Evolutionary conservation across 2,329 filamentous ascomycete species (phyloP).

Genomic region (Alternaria postmessia): DNA sequence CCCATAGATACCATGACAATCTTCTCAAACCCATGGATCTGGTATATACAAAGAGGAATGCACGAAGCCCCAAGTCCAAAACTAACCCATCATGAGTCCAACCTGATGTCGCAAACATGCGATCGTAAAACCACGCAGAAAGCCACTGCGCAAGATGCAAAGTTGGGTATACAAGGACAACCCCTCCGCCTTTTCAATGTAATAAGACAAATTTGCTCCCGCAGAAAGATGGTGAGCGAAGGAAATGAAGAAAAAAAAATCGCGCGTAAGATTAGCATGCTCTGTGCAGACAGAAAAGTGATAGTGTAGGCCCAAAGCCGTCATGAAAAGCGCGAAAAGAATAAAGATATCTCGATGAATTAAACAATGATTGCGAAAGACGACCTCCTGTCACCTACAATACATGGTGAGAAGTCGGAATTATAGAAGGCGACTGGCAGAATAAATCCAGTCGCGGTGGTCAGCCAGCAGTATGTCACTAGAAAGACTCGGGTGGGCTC

Average conservation of each 20-base stretch:
- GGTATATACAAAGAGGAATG: constrained; percentile 35
- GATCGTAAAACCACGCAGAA: constrained; percentile 6
- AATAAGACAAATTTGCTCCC: constrained; percentile 22
- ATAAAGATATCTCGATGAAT: constrained; percentile 17
- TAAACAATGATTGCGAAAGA: constrained; percentile 21
- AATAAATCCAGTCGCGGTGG: not conserved
- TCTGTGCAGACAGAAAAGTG: not conserved
- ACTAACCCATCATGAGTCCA: constrained; percentile 5
- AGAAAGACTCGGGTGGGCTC: constrained; percentile 77
- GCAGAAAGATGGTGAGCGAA: not conserved
- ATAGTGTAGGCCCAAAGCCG: not conserved
- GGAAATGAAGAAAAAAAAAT: not conserved
- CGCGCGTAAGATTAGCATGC: not conserved
- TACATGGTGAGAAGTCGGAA: constrained; percentile 9
- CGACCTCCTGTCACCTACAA: not conserved
- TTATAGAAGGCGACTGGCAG: not conserved
- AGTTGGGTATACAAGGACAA: constrained; percentile 48
- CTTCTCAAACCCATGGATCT: not conserved
- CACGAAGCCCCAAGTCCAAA: constrained; percentile 15
- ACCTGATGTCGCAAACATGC: constrained; percentile 1
- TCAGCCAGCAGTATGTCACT: constrained; percentile 10
- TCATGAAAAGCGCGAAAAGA: constrained; percentile 4
- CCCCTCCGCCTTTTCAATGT: constrained; percentile 29
- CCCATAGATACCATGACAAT: constrained; percentile 1
- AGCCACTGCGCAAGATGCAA: constrained; percentile 26